Conservation (phyloP, 169 alveolate genomes). For the Blepharisma undulans region DNA sequence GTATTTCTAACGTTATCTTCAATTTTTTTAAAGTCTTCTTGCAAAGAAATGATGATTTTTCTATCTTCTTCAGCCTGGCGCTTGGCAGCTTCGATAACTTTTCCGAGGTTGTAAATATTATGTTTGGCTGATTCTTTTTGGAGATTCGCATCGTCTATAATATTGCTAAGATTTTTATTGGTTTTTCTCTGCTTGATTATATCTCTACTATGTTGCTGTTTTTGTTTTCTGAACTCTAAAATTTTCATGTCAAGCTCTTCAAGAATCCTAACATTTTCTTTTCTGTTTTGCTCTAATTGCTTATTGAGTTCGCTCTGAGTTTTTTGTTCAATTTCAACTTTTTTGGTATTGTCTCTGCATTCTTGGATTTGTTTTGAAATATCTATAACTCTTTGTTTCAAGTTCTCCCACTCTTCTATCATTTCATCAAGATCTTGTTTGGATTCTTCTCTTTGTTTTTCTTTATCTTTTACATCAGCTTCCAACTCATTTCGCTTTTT, state of each 20-base stretch:
- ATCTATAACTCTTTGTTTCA: slow-evolving; percentile 35
- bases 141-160: slow-evolving; percentile 38
- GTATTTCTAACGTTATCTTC: slow-evolving; percentile 57
- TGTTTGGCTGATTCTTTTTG: slow-evolving; percentile 59
- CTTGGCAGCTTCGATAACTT: slow-evolving; percentile 60
- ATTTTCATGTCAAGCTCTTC: slow-evolving; percentile 39
- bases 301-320: background rate
- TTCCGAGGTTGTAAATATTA: slow-evolving; percentile 55
- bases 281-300: slow-evolving; percentile 43
- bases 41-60: slow-evolving; percentile 59
- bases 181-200: slow-evolving; percentile 50
- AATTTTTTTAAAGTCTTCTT: slow-evolving; percentile 63
- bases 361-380: slow-evolving; percentile 21
- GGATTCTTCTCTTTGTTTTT: slow-evolving; percentile 47
- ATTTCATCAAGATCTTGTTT: slow-evolving; percentile 29
- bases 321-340: slow-evolving; percentile 27
- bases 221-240: slow-evolving; percentile 51
- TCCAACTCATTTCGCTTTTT: slow-evolving; percentile 40
- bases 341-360: slow-evolving; percentile 37
- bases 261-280: slow-evolving; percentile 24
- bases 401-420: slow-evolving; percentile 15
- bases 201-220: slow-evolving; percentile 60
- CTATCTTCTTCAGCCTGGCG: slow-evolving; percentile 66
- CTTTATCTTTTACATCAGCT: slow-evolving; percentile 38
- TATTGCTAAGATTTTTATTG: slow-evolving; percentile 1